Base-by-base conservation (phyloP, 345 rosid genomes). In the Cardamine occulta region DNA sequence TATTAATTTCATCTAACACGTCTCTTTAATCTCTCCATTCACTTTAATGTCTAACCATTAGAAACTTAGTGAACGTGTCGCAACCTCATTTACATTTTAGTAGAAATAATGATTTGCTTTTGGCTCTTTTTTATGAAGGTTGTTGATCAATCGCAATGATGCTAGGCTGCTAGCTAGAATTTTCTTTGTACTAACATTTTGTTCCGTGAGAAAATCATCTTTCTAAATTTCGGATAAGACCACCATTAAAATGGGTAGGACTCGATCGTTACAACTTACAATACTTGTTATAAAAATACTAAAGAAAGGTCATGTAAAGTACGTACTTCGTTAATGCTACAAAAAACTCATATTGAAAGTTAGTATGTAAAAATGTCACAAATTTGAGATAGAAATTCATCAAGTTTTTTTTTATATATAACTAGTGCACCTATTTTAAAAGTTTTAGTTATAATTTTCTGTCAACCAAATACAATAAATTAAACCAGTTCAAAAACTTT, bases 21-120 rank as follows among this genome's bases (percentile, higher is more conserved):
- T 76, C 75, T 76, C 65, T 63, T 12, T 24, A 34, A 70, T 70
- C 45, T 55, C 74, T 49, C 42, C 64, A 32, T 62, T 60, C 80
- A 63, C 75, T 45, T 54, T 44, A 54, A 10, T 70, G 34, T 63
- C 40, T 63, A 55, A 63, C 40, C 63, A 54, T 49, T 56, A 70
- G 17, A 53, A 62, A 62, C 69, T 21, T 26, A 70, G 63, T 61
- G 60, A 55, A 77, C 65, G 42, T 68, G 44, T 63, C 70, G 34
- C 35, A 29, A 32, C 63, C 21, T 2, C 1, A 47, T 47, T 47
- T 17, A n/a, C 4, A 47, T 62, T 55, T 70, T 34, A 32, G 34
- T 34, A 47, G 53, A 24, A 48, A n/a, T 61, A 26, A 19, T 19
- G 3, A 49, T 15, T 40, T 60, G 18, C 29, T 51, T 59, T 37